Conservation (phyloP, 805 yeast genomes). For the Metschnikowia bowlesiae region DNA sequence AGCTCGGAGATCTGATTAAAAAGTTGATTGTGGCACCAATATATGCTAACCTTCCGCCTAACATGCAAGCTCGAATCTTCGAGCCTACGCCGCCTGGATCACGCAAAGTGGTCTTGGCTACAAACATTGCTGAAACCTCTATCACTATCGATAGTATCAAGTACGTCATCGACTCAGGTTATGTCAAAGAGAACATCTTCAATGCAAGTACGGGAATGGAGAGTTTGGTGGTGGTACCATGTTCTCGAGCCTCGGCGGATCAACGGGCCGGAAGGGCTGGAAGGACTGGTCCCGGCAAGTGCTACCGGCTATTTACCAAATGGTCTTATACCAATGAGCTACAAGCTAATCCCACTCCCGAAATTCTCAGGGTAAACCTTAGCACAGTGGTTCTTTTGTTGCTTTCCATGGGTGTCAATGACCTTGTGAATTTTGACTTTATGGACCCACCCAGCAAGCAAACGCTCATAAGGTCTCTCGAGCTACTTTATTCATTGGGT, state of each 20-base stretch:
- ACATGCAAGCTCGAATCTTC: conserved; percentile 74
- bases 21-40: conserved; percentile 78
- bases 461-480: conserved; percentile 69
- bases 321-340: conserved; percentile 75
- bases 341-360: conserved; percentile 80
- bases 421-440: conserved; percentile 78
- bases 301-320: conserved; percentile 79
- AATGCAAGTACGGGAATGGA: conserved; percentile 43
- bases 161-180: conserved; percentile 43
- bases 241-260: conserved; percentile 43
- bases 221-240: conserved; percentile 42
- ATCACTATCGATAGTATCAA: conserved; percentile 43
- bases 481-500: conserved; percentile 78
- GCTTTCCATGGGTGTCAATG: conserved; percentile 80
- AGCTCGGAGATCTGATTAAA: conserved; percentile 55
- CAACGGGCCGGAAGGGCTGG: conserved; percentile 49
- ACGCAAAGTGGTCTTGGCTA: conserved; percentile 87
- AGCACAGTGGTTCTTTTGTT: conserved; percentile 71
- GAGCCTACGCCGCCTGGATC: conserved; percentile 78
- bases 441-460: conserved; percentile 84
- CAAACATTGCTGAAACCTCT: conserved; percentile 71
- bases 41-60: conserved; percentile 86
- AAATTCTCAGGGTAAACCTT: conserved; percentile 80
- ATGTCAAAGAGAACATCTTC: conserved; percentile 42
- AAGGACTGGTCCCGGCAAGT: conserved; percentile 45